Conservation (phyloP, 257 asterid genomes). For the Petunia axillaris region DNA sequence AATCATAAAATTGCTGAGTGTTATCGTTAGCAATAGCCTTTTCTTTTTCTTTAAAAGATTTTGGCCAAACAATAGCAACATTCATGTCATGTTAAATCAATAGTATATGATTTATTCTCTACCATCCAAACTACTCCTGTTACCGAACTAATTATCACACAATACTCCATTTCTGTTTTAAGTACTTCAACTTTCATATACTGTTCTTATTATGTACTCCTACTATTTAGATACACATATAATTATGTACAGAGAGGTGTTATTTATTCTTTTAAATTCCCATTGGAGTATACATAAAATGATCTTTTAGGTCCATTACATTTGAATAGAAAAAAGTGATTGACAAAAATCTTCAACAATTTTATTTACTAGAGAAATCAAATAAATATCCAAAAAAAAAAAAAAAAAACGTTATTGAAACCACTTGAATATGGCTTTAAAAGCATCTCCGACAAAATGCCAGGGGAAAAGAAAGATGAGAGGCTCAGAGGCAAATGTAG, state of each 20-base stretch:
- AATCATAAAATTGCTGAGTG: background rate
- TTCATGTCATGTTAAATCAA: background rate
- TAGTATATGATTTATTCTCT: background rate
- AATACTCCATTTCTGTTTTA: too few relatives aligned
- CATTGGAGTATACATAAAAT: too few relatives aligned
- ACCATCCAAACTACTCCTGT: background rate
- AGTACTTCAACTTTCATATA: background rate
- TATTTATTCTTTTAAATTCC: too few relatives aligned
- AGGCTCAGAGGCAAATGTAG: background rate
- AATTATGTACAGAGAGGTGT: too few relatives aligned
- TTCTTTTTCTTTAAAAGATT: background rate
- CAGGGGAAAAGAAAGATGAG: constrained; percentile 18
- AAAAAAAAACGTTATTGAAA: background rate
- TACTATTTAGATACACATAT: too few relatives aligned
- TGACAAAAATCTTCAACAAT: too few relatives aligned
- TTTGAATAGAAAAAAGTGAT: too few relatives aligned
- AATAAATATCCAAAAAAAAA: background rate
- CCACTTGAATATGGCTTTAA: background rate
- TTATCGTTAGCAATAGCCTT: background rate
- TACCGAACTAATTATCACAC: background rate
- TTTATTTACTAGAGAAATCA: too few relatives aligned
- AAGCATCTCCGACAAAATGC: constrained; percentile 36
- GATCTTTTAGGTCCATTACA: too few relatives aligned
- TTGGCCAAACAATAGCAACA: background rate
- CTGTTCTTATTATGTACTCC: too few relatives aligned